Evolutionary conservation across 139 green algal genomes (phyloP), one percentile per base, ranked within the genome.

Genomic region (Auxenochlorella pyrenoidosa): DNA sequence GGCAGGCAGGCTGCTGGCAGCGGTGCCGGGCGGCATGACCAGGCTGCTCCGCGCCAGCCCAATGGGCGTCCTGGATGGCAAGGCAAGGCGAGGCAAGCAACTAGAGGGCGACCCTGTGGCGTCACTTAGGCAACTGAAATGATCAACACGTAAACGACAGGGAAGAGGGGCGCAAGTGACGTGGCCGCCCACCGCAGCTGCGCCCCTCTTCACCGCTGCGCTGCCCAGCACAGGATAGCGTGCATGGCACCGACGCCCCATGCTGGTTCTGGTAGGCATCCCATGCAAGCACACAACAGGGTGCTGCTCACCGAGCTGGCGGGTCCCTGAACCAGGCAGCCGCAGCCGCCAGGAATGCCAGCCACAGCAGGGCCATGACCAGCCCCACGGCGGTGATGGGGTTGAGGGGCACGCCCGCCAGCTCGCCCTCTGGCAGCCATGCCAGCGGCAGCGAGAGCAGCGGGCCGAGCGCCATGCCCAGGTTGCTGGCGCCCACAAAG

Each of bases 391-490:
- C 85, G 54, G 92, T 94, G 60, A 94, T 83, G 30, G 68, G 19
- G 82, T 94, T 91, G 68, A 94, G 60, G 16, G 86, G 87, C n/a
- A 93, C 38, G 66, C 72, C 85, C 5, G 47, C 43, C 30, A 90
- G 54, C 2, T 89, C 47, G 32, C 5, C n/a, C 5, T 73, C 63
- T 0, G 90, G 89, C 72, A 94, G 76, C 41, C 41, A 59, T 22
- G 84, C 77, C 54, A 95, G 89, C 8, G 91, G 89, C 60, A 92
- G 78, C 3, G 92, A 84, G 18, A 95, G 88, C 63, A 95, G 85
- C 22, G 92, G 92, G 32, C 92, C 92, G 32, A 92, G 83, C 22
- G 92, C 91, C 91, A 93, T 93, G 79, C 91, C 92, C 43, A 92
- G 60, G 12, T 90, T 90, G 78, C 88, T 93, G 21, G 86, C 79